These are phyloP conservation scores for Multifurca ochricompacta DNA, from an alignment of 768 basidiomycete genomes.

Conservation along the genomic window DNA sequence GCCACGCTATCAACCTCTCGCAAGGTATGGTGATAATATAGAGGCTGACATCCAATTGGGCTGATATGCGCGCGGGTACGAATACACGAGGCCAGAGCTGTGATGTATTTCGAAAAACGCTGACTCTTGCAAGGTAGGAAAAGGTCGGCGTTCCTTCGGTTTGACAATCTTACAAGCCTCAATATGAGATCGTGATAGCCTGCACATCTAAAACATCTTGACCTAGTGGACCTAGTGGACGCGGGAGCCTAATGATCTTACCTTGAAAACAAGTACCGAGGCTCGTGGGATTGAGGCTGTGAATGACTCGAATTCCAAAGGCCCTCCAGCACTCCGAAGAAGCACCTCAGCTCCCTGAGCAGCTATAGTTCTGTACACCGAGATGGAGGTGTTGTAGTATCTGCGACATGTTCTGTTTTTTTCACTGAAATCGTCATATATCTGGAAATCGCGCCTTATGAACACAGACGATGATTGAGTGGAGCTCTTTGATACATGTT, in stretches of 20 bases:
- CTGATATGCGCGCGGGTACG: not conserved
- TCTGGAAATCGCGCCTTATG: too few species aligned
- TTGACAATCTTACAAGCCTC: slow-evolving; percentile 28
- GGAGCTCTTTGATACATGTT: slow-evolving; percentile 27
- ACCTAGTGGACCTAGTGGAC: slow-evolving; percentile 22
- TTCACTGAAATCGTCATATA: slow-evolving; percentile 13
- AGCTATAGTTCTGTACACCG: slow-evolving; percentile 42
- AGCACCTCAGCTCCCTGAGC: slow-evolving; percentile 30
- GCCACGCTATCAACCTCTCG: not conserved
- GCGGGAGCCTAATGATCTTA: not conserved
- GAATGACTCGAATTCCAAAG: slow-evolving; percentile 34
- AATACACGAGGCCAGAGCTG: not conserved
- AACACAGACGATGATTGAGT: slow-evolving; percentile 11
- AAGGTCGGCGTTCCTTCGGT: not conserved
- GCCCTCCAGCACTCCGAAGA: slow-evolving; percentile 27
- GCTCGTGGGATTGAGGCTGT: slow-evolving; percentile 7
- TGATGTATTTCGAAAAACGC: too few species aligned
- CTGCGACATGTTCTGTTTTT: slow-evolving; percentile 41
- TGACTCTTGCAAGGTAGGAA: not conserved
- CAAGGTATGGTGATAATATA: not conserved
- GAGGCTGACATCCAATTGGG: not conserved
- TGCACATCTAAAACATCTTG: too few species aligned
- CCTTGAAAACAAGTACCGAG: not conserved
- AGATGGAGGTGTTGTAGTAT: slow-evolving; percentile 33
- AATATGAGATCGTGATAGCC: too few species aligned